These are phyloP conservation scores for Jaenimonas drosophilae DNA, from an alignment of 208 protist genomes.

Conservation along the genomic window DNA sequence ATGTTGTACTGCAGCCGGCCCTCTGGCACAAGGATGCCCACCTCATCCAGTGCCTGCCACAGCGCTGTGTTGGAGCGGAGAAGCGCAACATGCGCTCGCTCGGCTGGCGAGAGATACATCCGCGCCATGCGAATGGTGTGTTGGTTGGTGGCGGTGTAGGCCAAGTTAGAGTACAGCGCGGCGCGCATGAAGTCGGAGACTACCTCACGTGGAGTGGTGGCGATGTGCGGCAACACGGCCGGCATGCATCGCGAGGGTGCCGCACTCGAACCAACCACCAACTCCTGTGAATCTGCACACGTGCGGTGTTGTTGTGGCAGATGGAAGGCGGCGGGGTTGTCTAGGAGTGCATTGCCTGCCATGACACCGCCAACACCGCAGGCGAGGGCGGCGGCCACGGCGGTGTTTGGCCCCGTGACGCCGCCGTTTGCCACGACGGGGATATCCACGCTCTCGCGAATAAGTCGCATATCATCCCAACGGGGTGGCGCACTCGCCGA, in stretches of 20 bases:
- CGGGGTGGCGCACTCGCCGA: conserved; percentile 37
- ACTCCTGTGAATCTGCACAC: neutral
- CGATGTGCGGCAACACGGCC: conserved; percentile 10
- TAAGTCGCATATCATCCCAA: conserved; percentile 41
- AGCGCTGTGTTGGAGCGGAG: conserved; percentile 51
- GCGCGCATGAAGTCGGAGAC: conserved; percentile 74
- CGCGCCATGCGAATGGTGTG: conserved; percentile 69
- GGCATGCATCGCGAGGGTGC: neutral
- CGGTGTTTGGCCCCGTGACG: conserved; percentile 36
- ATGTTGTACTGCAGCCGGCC: too few species aligned
- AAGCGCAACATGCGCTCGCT: conserved; percentile 51
- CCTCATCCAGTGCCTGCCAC: conserved; percentile 23
- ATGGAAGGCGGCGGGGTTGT: conserved; percentile 78
- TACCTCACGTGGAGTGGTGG: conserved; percentile 45
- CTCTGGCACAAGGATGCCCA: too few species aligned
- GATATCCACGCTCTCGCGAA: conserved; percentile 49
- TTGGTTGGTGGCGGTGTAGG: conserved; percentile 46
- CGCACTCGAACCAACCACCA: neutral
- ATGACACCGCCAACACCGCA: conserved; percentile 70
- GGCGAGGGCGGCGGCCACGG: conserved; percentile 27
- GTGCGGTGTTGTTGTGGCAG: neutral
- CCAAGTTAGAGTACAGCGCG: conserved; percentile 34
- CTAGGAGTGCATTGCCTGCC: conserved; percentile 66
- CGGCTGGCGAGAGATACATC: conserved; percentile 49
- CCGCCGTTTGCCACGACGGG: conserved; percentile 85